Percentiles rank a stretch among this genome's conserved stretches.
Evolutionary conservation across 2,329 filamentous ascomycete species (phyloP).

Genomic region (Daldinia sp.): DNA sequence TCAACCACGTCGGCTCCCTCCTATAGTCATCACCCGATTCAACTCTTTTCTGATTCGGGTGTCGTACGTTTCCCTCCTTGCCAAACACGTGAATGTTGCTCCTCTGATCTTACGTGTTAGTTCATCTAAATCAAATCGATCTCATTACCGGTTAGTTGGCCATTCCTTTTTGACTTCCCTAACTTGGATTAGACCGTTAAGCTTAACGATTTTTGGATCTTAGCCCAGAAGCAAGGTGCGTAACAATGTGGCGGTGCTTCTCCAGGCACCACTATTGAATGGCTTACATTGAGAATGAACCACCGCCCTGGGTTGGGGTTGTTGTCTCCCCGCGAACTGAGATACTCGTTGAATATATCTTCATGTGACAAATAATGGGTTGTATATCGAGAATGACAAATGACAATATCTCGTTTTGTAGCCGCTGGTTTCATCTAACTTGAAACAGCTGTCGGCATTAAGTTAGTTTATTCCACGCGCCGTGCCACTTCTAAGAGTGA

Average conservation of each 20-base stretch:
- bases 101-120: background rate
- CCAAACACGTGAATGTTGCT: background rate
- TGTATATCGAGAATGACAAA: background rate
- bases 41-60: background rate
- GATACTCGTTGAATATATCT: background rate
- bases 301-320: background rate
- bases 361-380: background rate
- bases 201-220: background rate
- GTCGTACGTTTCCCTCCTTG: background rate
- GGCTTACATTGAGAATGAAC: too few relatives aligned
- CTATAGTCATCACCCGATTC: background rate
- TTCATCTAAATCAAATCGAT: background rate
- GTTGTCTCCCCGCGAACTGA: background rate
- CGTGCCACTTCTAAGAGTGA: background rate
- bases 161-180: background rate
- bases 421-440: background rate
- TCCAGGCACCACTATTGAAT: background rate
- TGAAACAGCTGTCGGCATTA: background rate
- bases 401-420: background rate
- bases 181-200: background rate
- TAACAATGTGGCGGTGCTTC: background rate
- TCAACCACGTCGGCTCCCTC: background rate
- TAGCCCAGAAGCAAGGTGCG: background rate
- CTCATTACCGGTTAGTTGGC: background rate
- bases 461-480: background rate